These are phyloP conservation scores for Ramularia endophylla DNA, from an alignment of 2,329 filamentous ascomycete species.

Conservation along the genomic window DNA sequence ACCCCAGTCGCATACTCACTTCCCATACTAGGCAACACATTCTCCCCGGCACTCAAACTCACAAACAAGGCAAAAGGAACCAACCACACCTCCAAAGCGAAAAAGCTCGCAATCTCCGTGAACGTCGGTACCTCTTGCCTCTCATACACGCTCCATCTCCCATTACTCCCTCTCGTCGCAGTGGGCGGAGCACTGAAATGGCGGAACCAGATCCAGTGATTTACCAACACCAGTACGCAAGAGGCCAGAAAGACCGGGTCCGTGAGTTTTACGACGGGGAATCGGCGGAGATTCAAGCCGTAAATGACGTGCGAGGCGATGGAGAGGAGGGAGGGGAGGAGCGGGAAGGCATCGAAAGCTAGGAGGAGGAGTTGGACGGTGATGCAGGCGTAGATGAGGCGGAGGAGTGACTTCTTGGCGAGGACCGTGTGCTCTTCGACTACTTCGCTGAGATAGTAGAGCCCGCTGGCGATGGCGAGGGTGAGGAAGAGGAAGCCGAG, in stretches of 20 bases:
- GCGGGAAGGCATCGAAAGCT: constrained; percentile 78
- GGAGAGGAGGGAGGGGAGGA: constrained; percentile 66
- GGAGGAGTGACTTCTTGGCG: constrained; percentile 77
- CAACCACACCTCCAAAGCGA: constrained; percentile 93
- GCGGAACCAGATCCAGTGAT: constrained; percentile 94
- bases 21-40: constrained; percentile 88
- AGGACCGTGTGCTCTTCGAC: constrained; percentile 97
- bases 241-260: constrained; percentile 83
- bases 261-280: constrained; percentile 73
- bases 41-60: constrained; percentile 87
- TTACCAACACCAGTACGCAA: constrained; percentile 76
- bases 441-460: constrained; percentile 97
- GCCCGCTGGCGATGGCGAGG: constrained; percentile 90
- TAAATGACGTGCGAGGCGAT: constrained; percentile 80
- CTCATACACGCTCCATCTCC: constrained; percentile 29
- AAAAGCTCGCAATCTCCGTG: constrained; percentile 92
- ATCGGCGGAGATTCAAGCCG: constrained; percentile 73
- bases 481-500: constrained; percentile 93
- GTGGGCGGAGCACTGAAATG: constrained; percentile 66
- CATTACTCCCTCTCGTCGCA: constrained; percentile 57
- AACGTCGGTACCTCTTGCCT: constrained; percentile 64
- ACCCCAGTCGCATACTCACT: constrained; percentile 62
- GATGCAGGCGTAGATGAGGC: constrained; percentile 79
- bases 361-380: constrained; percentile 67
- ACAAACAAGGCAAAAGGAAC: constrained; percentile 95